Conservation (phyloP, 805 yeast species). For the Starmerella stigmatis region DNA sequence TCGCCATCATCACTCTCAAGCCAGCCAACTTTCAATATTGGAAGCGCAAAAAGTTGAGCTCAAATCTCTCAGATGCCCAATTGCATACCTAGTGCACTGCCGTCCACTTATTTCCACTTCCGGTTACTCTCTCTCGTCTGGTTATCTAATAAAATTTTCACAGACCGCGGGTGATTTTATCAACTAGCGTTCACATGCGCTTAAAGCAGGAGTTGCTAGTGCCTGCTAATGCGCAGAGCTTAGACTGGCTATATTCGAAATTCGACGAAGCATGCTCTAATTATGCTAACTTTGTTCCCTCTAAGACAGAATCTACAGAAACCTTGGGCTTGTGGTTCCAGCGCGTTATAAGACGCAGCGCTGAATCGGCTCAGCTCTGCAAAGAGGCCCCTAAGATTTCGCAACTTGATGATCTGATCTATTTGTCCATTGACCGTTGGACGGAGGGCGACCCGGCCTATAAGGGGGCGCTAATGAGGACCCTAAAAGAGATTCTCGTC, state of each 20-base stretch:
- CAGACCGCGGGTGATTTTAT: neutral
- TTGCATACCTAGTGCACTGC: neutral
- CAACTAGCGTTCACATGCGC: slow-evolving; percentile 3
- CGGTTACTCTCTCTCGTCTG: neutral
- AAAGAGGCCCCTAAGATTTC: neutral
- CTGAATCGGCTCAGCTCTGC: neutral
- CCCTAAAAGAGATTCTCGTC: neutral
- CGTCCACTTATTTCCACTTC: too few species aligned
- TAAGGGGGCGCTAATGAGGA: slow-evolving; percentile 5
- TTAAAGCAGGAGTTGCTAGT: slow-evolving; percentile 5
- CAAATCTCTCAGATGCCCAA: too few species aligned
- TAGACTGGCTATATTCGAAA: neutral
- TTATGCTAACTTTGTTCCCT: neutral
- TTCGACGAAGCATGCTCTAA: neutral
- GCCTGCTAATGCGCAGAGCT: neutral
- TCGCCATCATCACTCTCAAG: too few species aligned
- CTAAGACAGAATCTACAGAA: slow-evolving; percentile 8
- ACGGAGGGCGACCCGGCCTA: slow-evolving; percentile 16
- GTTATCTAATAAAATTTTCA: slow-evolving; percentile 3
- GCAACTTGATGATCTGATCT: slow-evolving; percentile 1
- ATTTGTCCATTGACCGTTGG: slow-evolving; percentile 13
- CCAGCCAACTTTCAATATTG: too few species aligned
- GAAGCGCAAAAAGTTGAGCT: too few species aligned
- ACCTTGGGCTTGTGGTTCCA: slow-evolving; percentile 11
- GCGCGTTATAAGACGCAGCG: neutral